Percentiles rank a stretch among this genome's conserved stretches.
These are phyloP conservation scores for Gossypium lobatum DNA, from an alignment of 441 rosid species.

Conservation along the genomic window DNA sequence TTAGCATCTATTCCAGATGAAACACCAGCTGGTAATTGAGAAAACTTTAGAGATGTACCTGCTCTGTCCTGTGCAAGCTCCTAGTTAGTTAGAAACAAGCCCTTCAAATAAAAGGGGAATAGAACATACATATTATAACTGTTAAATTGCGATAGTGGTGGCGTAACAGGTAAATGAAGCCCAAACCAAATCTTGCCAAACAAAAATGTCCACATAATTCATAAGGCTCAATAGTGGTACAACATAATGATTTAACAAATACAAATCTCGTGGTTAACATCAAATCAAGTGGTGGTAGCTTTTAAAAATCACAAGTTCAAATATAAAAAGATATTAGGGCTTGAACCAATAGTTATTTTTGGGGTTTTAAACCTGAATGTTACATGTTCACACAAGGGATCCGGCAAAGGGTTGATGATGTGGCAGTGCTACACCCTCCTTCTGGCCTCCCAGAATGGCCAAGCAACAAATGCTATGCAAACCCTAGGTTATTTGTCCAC, in stretches of 20 bases:
- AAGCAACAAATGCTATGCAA: neutral
- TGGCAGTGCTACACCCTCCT: neutral
- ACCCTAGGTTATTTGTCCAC: neutral
- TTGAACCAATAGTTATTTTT: neutral
- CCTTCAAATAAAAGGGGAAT: slow-evolving; percentile 3
- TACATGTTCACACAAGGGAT: neutral
- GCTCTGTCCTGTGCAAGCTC: slow-evolving; percentile 25
- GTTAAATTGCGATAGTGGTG: neutral
- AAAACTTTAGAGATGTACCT: slow-evolving; percentile 11
- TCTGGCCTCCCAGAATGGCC: neutral
- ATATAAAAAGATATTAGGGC: neutral
- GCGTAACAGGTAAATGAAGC: neutral
- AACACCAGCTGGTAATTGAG: slow-evolving; percentile 26
- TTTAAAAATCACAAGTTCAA: neutral
- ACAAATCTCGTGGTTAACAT: neutral
- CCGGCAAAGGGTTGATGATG: neutral
- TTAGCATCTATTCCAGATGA: slow-evolving; percentile 13
- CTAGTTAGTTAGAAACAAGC: slow-evolving; percentile 16
- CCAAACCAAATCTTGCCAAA: neutral
- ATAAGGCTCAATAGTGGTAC: neutral
- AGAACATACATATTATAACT: neutral
- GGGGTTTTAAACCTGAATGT: neutral
- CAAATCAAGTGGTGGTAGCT: neutral
- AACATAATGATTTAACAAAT: neutral
- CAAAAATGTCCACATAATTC: slow-evolving; percentile 1